Evolutionary conservation across 73 alveolate genomes (phyloP), one percentile per base, ranked within the genome.

Genomic region (Paramecium primaurelia): DNA sequence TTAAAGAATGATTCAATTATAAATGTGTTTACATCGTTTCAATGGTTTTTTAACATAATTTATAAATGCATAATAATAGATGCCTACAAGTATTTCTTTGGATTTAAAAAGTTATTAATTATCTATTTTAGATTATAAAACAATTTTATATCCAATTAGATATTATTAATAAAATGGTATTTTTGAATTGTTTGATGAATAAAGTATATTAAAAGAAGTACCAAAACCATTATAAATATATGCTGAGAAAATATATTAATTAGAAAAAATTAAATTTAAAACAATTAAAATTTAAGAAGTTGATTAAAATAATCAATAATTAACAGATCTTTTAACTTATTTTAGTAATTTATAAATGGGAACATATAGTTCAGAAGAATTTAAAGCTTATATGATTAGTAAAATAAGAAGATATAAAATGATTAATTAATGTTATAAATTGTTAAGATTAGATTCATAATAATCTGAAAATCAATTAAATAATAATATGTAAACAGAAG

Each of bases 231-330:
- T 80, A 8, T 22, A 8, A 42, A 8, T 0, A 47, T 49, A 44
- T 28, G 91, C 77, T 8, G 91, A 80, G 58, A 80, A 42, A 26
- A 3, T 80, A 4, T 20, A 40, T 45, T 16, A 80, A 80, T 25
- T 80, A 26, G 91, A 80, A 26, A 80, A 12, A 47, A 47, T 80
- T 20, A 80, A 80, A 80, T 80, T 14, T 16, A 80, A 80, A 26
- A 80, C 77, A 9, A 59, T 45, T 5, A 44, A 26, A 47, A 45
- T 45, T 3, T 26, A 22, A 30, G 91, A 80, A 14, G 20, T 80
- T 6, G 77, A 80, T n/a, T 10, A 28, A 4, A 80, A 80, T 80
- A 3, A 6, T 10, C 10, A 14, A 22, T 26, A 0, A 0, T 80
- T 80, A 18, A 40, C 75, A 18, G 91, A 80, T 0, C 14, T 45